phyloP scores from a whole-genome alignment of 2,329 filamentous ascomycete species.

The Leptographium galeiforme region DNA sequence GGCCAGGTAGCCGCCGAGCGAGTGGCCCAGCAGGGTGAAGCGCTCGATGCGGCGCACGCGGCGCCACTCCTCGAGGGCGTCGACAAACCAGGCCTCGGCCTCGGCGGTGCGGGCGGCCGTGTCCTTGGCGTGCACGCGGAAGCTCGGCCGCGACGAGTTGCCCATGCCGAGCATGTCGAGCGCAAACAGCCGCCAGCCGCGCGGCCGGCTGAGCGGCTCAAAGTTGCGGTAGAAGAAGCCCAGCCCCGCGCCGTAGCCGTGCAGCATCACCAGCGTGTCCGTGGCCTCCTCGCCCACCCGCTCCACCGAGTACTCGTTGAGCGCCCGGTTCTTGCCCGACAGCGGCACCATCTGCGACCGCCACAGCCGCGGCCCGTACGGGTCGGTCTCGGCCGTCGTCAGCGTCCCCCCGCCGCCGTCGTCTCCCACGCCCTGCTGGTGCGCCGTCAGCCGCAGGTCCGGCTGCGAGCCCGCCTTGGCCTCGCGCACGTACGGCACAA shows the following conservation, averaged over 20 bases:
- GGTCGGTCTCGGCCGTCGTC: conserved; percentile 42
- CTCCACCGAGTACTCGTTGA: conserved; percentile 92
- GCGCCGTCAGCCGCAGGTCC: conserved; percentile 2
- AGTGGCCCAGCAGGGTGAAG: conserved; percentile 89
- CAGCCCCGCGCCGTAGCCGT: conserved; percentile 90
- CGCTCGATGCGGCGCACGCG: conserved; percentile 76
- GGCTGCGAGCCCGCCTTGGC: conserved; percentile 33
- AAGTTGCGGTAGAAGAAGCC: conserved; percentile 99
- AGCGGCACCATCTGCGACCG: conserved; percentile 72
- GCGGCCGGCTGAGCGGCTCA: conserved; percentile 64
- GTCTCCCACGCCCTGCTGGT: neutral
- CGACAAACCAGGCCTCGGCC: conserved; percentile 91
- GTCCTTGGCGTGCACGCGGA: conserved; percentile 74
- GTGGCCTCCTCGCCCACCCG: conserved; percentile 64
- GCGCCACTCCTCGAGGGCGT: conserved; percentile 93
- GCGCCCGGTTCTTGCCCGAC: conserved; percentile 68
- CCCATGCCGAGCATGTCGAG: conserved; percentile 96
- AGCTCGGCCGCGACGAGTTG: conserved; percentile 68
- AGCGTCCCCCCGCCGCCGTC: conserved; percentile 14
- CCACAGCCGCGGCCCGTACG: conserved; percentile 77
- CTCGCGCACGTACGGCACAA: conserved; percentile 71
- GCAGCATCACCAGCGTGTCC: conserved; percentile 86
- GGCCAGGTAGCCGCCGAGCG: conserved; percentile 85
- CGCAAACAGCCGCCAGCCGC: conserved; percentile 81
- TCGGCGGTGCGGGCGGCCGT: conserved; percentile 72